Evolutionary conservation across 805 yeast species (phyloP), one percentile per base, ranked within the genome.

Genomic region (Candida odintsovae): DNA sequence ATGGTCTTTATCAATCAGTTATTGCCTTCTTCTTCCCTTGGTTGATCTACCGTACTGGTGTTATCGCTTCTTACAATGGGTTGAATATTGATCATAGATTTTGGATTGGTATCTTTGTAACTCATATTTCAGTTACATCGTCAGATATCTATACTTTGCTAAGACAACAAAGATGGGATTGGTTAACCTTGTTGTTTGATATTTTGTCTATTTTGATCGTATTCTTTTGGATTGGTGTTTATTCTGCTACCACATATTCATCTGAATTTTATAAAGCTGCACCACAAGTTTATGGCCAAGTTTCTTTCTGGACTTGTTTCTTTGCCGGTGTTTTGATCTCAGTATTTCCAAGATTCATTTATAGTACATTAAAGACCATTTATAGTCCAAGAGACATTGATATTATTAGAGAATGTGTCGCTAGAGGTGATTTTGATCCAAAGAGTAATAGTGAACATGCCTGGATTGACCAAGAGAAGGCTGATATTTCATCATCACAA

Each of bases 151-250:
- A 82, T 61, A 75, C 86, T 46, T 59, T 82, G 53, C 62, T 82
- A 51, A 89, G 82, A 55, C 87, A 83, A 60, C 77, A 76, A 59
- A 74, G 89, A 59, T 86, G 95, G 95, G 95, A 86, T 65, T 85
- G 89, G 88, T 68, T 83, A 40, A 75, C 85, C 5, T 57, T 71
- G 12, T 57, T 82, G 45, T 73, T 83, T 48, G 75, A 77, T 45
- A 68, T 70, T 3, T 56, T 86, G 19, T 83, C 92, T 2, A 73
- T 81, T 40, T 51, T 85, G 23, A 56, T 84, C 16, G 69, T 85
- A 29, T 82, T 77, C 61, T 82, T 75, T 26, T 86, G 95, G 95
- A 80, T 90, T 1, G 92, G 92, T 52, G 71, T 84, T 41, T 86
- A 92, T 92, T 75, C 88, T 13, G 70, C 86, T 4, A 60, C 77